Evolutionary conservation across 2,329 filamentous ascomycete species (phyloP).

Genomic region (Aspergillus candidus): DNA sequence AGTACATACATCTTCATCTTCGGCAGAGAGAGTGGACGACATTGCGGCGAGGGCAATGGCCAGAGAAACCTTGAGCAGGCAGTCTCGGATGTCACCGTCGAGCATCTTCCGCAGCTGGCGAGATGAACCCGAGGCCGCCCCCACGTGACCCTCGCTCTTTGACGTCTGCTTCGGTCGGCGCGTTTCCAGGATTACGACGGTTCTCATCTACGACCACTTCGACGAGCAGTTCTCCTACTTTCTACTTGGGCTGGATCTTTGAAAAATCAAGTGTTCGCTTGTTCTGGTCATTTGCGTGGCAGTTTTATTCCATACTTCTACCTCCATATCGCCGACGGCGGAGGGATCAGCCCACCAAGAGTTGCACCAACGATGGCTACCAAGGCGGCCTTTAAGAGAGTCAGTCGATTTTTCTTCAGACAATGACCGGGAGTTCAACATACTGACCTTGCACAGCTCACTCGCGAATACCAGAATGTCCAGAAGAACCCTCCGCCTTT

Average conservation of each 20-base stretch:
- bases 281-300: no score
- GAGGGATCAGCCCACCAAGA: no score
- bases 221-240: no score
- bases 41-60: conserved; percentile 37
- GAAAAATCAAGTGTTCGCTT: no score
- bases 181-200: background rate
- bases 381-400: conserved; percentile 66
- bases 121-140: conserved; percentile 12
- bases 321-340: background rate
- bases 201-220: no score
- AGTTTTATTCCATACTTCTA: background rate
- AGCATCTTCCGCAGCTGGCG: conserved; percentile 13
- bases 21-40: conserved; percentile 38
- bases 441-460: conserved; percentile 41
- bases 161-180: conserved; percentile 4
- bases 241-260: no score
- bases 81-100: conserved; percentile 11
- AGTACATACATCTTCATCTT: conserved; percentile 36
- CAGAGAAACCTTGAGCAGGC: conserved; percentile 13
- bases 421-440: background rate
- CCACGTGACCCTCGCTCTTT: conserved; percentile 18
- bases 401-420: conserved; percentile 34
- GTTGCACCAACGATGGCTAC: conserved; percentile 54
- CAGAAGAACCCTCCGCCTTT: conserved; percentile 77
- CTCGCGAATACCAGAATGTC: conserved; percentile 59